phyloP scores from a whole-genome alignment of 768 basidiomycete genomes.

The Auriscalpium microsporum region DNA sequence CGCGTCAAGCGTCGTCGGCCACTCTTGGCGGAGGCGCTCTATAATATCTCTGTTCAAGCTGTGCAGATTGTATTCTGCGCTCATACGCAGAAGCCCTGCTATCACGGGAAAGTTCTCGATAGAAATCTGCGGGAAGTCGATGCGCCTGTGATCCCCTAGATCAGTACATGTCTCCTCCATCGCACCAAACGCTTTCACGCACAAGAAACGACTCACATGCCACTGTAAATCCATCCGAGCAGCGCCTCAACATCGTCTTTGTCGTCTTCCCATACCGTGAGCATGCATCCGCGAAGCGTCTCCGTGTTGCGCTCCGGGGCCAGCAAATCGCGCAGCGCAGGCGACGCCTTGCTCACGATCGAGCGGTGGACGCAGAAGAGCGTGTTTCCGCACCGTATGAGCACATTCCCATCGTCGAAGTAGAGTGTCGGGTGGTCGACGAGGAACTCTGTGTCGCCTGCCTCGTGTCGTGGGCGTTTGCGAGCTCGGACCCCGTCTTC shows the following conservation, averaged over 20 bases:
- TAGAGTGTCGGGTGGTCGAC: conserved; percentile 10
- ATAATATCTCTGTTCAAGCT: conserved; percentile 3
- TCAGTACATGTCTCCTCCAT: too few relatives aligned
- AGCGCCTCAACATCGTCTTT: conserved; percentile 10
- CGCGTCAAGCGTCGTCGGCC: conserved; percentile 1
- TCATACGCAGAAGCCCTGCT: conserved; percentile 6
- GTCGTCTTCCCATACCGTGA: conserved; percentile 5
- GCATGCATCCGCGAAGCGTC: conserved; percentile 1
- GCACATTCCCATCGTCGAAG: conserved; percentile 11
- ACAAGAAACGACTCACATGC: conserved; percentile 7
- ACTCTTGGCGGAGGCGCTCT: background rate
- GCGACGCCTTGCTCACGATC: conserved; percentile 8
- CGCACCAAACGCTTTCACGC: too few relatives aligned
- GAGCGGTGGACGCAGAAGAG: conserved; percentile 11
- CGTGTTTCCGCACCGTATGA: background rate
- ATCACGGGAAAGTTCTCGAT: conserved; percentile 12
- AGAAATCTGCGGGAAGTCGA: conserved; percentile 15
- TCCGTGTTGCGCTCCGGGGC: background rate
- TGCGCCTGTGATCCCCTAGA: conserved; percentile 5
- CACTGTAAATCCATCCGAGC: conserved; percentile 9
- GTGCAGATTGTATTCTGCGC: conserved; percentile 6
- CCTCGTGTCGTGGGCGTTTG: background rate
- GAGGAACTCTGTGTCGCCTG: background rate
- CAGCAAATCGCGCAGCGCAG: conserved; percentile 1
- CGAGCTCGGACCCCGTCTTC: background rate